Evolutionary conservation across 2,329 filamentous ascomycete genomes (phyloP).

Genomic region (Aureobasidium sp.): DNA sequence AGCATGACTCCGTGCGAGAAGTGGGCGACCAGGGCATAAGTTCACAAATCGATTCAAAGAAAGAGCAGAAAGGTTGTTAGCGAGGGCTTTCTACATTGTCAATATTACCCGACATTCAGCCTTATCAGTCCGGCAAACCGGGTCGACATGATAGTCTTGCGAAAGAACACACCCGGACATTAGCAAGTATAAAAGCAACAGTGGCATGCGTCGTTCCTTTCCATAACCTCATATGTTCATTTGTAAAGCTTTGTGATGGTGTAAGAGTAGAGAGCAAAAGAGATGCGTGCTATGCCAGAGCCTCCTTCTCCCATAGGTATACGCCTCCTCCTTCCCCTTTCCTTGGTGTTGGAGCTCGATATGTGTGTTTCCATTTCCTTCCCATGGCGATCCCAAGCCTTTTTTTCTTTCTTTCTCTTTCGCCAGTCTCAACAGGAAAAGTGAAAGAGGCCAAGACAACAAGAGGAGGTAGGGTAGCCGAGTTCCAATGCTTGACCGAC

Average conservation of each 20-base stretch:
- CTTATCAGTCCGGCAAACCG: neutral
- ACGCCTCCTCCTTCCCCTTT: neutral
- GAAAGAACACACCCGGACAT: too few species aligned
- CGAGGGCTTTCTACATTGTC: neutral
- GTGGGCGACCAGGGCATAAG: neutral
- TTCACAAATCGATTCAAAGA: neutral
- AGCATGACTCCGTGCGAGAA: neutral
- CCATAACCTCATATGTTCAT: too few species aligned
- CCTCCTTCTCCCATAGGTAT: neutral
- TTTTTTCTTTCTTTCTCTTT: neutral
- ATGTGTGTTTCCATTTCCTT: neutral
- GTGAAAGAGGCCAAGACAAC: neutral
- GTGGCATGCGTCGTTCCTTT: too few species aligned
- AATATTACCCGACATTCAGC: slow-evolving; percentile 5
- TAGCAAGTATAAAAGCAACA: too few species aligned
- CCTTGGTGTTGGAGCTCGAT: neutral
- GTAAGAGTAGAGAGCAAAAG: neutral
- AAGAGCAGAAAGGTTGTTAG: neutral
- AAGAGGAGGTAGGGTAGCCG: neutral
- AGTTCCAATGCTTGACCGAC: neutral
- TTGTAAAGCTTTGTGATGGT: neutral
- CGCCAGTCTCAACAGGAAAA: neutral
- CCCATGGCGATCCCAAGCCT: neutral
- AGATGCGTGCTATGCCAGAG: neutral
- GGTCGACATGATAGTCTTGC: neutral